Evolutionary conservation across 768 basidiomycete species (phyloP).

Genomic region (Tylopilus sp.): DNA sequence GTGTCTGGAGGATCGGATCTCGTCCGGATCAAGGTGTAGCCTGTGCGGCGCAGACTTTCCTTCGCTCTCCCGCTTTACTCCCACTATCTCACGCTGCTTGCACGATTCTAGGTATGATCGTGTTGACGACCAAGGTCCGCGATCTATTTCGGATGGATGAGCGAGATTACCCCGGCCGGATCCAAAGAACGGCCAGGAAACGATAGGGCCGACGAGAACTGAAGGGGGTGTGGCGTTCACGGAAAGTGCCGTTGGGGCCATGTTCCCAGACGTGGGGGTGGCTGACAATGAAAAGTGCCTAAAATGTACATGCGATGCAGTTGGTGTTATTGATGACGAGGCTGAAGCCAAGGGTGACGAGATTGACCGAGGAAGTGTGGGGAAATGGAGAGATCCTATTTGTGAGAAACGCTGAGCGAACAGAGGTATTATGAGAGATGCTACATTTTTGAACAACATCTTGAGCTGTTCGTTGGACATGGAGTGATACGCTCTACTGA

Average conservation of each 20-base stretch:
- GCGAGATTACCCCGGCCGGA: slow-evolving; percentile 71
- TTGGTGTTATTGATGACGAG: slow-evolving; percentile 25
- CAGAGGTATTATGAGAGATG: slow-evolving; percentile 63
- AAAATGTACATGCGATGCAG: slow-evolving; percentile 19
- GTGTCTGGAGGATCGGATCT: slow-evolving; percentile 67
- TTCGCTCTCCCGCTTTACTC: slow-evolving; percentile 75
- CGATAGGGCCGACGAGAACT: slow-evolving; percentile 71
- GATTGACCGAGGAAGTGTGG: slow-evolving; percentile 4
- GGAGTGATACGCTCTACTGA: slow-evolving; percentile 68
- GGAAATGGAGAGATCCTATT: slow-evolving; percentile 70
- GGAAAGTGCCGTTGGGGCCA: background rate
- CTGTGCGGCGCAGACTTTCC: slow-evolving; percentile 73
- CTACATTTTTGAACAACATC: slow-evolving; percentile 64
- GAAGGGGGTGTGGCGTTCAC: slow-evolving; percentile 14
- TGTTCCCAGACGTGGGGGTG: slow-evolving; percentile 5
- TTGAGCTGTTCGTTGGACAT: slow-evolving; percentile 63
- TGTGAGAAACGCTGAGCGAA: slow-evolving; percentile 74
- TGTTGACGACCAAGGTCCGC: slow-evolving; percentile 74
- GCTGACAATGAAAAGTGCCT: slow-evolving; percentile 19
- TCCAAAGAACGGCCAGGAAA: slow-evolving; percentile 91
- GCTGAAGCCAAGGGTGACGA: slow-evolving; percentile 22
- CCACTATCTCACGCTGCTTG: slow-evolving; percentile 64
- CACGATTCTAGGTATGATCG: slow-evolving; percentile 63
- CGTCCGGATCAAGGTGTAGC: slow-evolving; percentile 78
- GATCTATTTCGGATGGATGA: slow-evolving; percentile 66